Conservation (phyloP, 2,329 filamentous ascomycete genomes). For the Aspergillus phoenicis region DNA sequence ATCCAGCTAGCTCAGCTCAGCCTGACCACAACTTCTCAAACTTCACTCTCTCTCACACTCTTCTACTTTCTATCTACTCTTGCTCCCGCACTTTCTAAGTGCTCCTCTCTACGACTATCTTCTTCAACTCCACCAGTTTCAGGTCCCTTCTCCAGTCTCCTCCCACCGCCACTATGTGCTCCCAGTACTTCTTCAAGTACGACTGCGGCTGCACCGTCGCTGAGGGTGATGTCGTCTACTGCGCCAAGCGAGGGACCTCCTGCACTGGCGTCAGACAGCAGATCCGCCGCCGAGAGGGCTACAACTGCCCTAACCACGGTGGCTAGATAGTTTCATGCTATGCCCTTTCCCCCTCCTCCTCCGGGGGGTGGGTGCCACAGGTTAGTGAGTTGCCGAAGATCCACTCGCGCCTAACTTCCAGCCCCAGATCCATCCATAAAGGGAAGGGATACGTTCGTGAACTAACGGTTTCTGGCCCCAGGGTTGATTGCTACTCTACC, state of each 20-base stretch:
- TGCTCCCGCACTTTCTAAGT: no score
- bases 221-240: conserved; percentile 38
- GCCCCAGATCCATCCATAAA: neutral
- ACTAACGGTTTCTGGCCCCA: neutral
- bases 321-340: conserved; percentile 15
- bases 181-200: conserved; percentile 40
- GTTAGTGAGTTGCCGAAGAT: neutral
- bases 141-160: neutral
- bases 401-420: neutral
- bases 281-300: conserved; percentile 34
- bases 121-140: neutral
- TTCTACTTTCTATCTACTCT: no score
- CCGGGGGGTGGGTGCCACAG: neutral
- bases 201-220: conserved; percentile 40
- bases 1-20: conserved; percentile 6
- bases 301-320: conserved; percentile 38
- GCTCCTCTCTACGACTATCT: no score
- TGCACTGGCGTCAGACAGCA: conserved; percentile 38
- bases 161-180: conserved; percentile 35
- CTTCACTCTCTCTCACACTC: neutral
- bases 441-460: neutral
- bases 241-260: conserved; percentile 36
- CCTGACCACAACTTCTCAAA: conserved; percentile 5
- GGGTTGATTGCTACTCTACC: neutral
- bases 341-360: neutral